Evolutionary conservation across 106 monocot species (phyloP).

Genomic region (Allium sativum): DNA sequence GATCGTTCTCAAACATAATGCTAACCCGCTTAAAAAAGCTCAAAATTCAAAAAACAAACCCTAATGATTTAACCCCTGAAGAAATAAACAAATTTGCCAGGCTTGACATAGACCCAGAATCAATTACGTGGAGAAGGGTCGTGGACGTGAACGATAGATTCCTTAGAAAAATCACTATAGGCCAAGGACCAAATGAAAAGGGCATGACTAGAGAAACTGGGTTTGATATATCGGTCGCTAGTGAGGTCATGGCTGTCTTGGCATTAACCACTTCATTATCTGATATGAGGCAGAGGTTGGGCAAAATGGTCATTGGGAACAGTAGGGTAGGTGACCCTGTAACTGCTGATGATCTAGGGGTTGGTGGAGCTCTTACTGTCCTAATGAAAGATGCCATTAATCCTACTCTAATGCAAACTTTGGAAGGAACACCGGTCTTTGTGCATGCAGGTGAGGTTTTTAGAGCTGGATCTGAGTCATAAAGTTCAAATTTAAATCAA

Average conservation of each 20-base stretch:
- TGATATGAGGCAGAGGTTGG: constrained; percentile 96
- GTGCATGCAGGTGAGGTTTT: constrained; percentile 49
- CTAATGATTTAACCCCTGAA: constrained; percentile 80
- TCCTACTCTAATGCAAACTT: constrained; percentile 95
- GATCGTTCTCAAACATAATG: constrained; percentile 84
- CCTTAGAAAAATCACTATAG: constrained; percentile 81
- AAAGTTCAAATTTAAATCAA: no score
- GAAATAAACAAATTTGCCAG: constrained; percentile 77
- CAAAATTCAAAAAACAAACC: constrained; percentile 71
- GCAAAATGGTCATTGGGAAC: constrained; percentile 84
- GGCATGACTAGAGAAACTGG: constrained; percentile 86
- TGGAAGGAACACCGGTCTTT: constrained; percentile 94
- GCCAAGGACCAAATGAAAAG: constrained; percentile 91
- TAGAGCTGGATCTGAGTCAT: no score
- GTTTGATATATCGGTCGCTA: constrained; percentile 92
- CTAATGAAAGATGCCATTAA: constrained; percentile 99
- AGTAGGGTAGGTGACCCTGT: constrained; percentile 81
- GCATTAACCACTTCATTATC: constrained; percentile 83
- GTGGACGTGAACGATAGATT: constrained; percentile 97
- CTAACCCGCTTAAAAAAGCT: constrained; percentile 71
- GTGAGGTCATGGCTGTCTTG: constrained; percentile 97
- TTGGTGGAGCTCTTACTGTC: constrained; percentile 92
- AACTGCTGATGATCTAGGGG: constrained; percentile 88
- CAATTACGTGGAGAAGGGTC: constrained; percentile 93
- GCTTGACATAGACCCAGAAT: constrained; percentile 83